Conservation (phyloP, 768 basidiomycete species). For the Aureoboletus auriporus region DNA sequence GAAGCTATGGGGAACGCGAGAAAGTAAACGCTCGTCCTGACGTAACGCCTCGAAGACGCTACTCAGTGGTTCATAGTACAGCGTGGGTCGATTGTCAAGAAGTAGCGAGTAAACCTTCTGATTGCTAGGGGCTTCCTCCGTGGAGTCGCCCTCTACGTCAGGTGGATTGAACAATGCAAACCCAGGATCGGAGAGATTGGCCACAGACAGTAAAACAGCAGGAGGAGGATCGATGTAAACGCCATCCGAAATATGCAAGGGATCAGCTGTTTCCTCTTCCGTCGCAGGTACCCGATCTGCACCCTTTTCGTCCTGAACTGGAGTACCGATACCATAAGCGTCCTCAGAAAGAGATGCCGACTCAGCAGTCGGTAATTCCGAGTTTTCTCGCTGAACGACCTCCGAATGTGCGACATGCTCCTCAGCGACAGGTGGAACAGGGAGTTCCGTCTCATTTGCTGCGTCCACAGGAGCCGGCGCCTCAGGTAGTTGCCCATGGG, state of each 20-base stretch:
- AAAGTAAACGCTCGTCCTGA: slow-evolving; percentile 49
- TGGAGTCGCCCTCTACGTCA: slow-evolving; percentile 22
- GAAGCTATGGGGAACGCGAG: slow-evolving; percentile 40
- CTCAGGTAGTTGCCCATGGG: slow-evolving; percentile 7
- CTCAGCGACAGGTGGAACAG: slow-evolving; percentile 2
- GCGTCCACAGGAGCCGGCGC: slow-evolving; percentile 2
- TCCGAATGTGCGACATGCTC: slow-evolving; percentile 6
- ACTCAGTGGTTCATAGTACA: slow-evolving; percentile 75
- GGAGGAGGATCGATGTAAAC: slow-evolving; percentile 77
- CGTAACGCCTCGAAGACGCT: slow-evolving; percentile 70
- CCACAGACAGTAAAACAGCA: slow-evolving; percentile 50
- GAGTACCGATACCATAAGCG: not conserved
- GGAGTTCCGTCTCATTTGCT: slow-evolving; percentile 2
- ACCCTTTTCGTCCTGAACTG: slow-evolving; percentile 8
- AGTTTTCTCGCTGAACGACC: slow-evolving; percentile 8
- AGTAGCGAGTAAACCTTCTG: slow-evolving; percentile 38
- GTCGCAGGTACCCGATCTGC: slow-evolving; percentile 8
- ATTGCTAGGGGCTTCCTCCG: slow-evolving; percentile 8
- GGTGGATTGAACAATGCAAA: slow-evolving; percentile 59
- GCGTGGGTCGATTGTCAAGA: slow-evolving; percentile 58
- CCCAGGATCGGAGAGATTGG: slow-evolving; percentile 37
- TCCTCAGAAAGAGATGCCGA: slow-evolving; percentile 9
- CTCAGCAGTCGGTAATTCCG: slow-evolving; percentile 9
- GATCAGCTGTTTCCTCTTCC: slow-evolving; percentile 31
- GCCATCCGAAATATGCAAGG: slow-evolving; percentile 61